Percentiles rank a stretch among this genome's conserved stretches.
phyloP scores from a whole-genome alignment of 176 grass and related monocot species.

The Themeda triandra region DNA sequence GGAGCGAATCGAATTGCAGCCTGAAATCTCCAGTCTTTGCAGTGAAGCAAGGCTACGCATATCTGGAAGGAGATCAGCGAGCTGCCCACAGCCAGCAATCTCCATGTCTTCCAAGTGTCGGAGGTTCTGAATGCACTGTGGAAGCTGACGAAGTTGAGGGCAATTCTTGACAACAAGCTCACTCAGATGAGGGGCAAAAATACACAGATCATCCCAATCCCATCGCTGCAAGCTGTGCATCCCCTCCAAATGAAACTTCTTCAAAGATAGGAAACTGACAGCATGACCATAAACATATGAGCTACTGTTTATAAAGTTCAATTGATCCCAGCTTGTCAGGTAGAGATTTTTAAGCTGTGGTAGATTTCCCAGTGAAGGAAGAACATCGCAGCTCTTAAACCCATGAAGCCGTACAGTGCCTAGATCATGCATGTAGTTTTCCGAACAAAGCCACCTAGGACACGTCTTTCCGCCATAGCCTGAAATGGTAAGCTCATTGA shows the following conservation, averaged over 20 bases:
- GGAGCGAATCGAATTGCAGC: constrained; percentile 17
- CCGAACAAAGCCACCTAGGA: constrained; percentile 29
- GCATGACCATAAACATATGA: not conserved
- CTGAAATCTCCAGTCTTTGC: constrained; percentile 30
- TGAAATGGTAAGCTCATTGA: constrained; percentile 34
- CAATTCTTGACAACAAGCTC: constrained; percentile 50
- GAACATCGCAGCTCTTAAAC: constrained; percentile 1
- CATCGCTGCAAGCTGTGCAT: constrained; percentile 9
- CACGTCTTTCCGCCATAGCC: not conserved
- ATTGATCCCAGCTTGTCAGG: constrained; percentile 24
- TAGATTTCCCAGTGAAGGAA: constrained; percentile 32
- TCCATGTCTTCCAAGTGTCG: constrained; percentile 39
- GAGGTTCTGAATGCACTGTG: constrained; percentile 24
- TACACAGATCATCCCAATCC: not conserved
- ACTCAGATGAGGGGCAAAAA: not conserved
- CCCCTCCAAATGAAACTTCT: constrained; percentile 44
- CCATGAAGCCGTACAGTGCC: not conserved
- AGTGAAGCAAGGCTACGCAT: constrained; percentile 12
- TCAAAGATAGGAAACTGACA: constrained; percentile 22
- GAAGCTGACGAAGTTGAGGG: constrained; percentile 16
- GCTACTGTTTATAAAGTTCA: not conserved
- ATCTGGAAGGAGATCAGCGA: constrained; percentile 29
- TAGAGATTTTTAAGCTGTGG: constrained; percentile 17
- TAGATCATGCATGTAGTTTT: not conserved
- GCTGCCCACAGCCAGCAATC: constrained; percentile 27